phyloP scores from a whole-genome alignment of 2,329 filamentous ascomycete species.

The Fusarium illudens region DNA sequence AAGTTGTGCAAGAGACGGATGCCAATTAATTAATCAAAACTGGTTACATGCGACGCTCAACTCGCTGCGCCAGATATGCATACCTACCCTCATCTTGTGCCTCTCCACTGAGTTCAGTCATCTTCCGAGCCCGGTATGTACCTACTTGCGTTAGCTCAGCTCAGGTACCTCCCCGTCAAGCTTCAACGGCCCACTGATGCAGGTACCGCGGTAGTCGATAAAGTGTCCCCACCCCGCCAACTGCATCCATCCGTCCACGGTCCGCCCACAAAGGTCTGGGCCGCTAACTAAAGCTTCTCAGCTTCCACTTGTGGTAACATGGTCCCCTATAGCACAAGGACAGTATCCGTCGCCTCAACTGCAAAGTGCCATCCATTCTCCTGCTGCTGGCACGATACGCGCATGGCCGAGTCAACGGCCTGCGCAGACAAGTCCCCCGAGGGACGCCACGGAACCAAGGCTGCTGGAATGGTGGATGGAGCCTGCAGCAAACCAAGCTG shows the following conservation, averaged over 20 bases:
- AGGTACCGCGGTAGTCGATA: conserved; percentile 29
- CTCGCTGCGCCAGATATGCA: neutral
- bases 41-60: neutral
- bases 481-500: neutral
- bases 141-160: neutral
- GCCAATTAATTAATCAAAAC: neutral
- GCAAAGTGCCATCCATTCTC: conserved; percentile 8
- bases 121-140: neutral
- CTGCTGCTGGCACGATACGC: neutral
- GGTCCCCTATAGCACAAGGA: neutral
- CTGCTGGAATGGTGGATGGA: neutral
- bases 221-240: conserved; percentile 19
- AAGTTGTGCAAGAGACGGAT: neutral
- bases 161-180: neutral
- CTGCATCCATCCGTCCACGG: conserved; percentile 2
- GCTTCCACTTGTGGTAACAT: conserved; percentile 3
- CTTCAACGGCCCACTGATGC: conserved; percentile 29
- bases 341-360: conserved; percentile 3
- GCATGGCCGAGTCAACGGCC: no score
- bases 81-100: neutral
- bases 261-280: neutral
- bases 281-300: conserved; percentile 3
- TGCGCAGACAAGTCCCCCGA: neutral
- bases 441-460: neutral
- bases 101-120: neutral